Evolutionary conservation across 805 yeast species (phyloP), one percentile per base, ranked within the genome.

Genomic region (Ogataea wickerhamii): DNA sequence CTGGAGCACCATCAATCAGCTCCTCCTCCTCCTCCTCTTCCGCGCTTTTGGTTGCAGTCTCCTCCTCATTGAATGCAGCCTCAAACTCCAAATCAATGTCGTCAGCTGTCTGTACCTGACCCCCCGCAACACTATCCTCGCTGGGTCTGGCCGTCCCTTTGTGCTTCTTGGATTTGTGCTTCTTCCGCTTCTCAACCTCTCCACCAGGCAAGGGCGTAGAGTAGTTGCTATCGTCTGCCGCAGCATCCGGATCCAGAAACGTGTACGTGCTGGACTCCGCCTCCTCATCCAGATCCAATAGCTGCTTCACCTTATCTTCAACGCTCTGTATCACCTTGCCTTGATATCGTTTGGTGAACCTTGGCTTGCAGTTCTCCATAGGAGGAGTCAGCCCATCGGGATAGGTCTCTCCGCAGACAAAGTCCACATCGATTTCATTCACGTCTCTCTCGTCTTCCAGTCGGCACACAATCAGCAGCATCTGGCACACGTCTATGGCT

Each of bases 311-410:
- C 38, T 76, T 77, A 25, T 74, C 73, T 47, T 91, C 96, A 6
- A 87, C 79, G 45, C 78, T 80, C 40, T 87, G 85, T 54, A 88
- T 78, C 18, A 84, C 80, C 28, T 80, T 69, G 36, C 79, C 80
- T 38, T 81, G 78, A 45, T 85, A 73, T 41, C 82, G 78, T 37
- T 82, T 75, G 34, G 87, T 79, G 55, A 85, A 81, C 43, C 93
- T 71, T 30, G 87, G 67, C 43, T 82, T 74, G 2, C 82, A 83
- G 48, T 82, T 79, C 51, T 76, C 74, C 64, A 85, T 68, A 1
- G 98, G 96, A 5, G 87, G 81, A 0, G 93, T 77, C 14, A 93
- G 58, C 6, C 98, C 98, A 59, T 85, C 87, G n/a, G 75, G 78
- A 49, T 70, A 76, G 34, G 55, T 64, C 37, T 64, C 53, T 58